These are phyloP conservation scores for Aspergillus quadricinctus DNA, from an alignment of 2,329 filamentous ascomycete species.

Conservation along the genomic window DNA sequence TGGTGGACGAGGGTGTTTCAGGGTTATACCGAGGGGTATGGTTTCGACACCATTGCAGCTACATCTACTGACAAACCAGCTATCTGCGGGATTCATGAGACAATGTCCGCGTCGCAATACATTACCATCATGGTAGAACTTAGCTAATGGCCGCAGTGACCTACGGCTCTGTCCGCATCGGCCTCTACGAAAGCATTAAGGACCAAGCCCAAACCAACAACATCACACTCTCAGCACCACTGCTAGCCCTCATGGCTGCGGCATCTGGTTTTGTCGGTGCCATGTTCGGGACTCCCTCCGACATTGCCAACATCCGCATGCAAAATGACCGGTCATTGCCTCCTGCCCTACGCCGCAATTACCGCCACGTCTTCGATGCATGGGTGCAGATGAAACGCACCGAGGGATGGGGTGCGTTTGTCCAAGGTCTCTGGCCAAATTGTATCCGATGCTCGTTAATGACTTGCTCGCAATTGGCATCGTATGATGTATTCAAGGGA, in stretches of 20 bases:
- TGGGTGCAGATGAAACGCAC: constrained; percentile 19
- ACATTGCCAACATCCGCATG: constrained; percentile 25
- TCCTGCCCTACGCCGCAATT: constrained; percentile 14
- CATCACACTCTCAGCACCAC: constrained; percentile 6
- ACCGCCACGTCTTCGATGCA: constrained; percentile 20
- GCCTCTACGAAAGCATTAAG: constrained; percentile 22
- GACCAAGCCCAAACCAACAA: constrained; percentile 5
- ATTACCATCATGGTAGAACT: background rate
- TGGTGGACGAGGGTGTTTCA: constrained; percentile 13
- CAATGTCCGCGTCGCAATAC: constrained; percentile 8
- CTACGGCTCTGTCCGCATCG: constrained; percentile 23
- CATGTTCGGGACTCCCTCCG: constrained; percentile 20
- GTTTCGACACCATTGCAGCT: background rate
- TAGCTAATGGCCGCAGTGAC: constrained; percentile 13
- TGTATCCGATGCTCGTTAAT: constrained; percentile 76
- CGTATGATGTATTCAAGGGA: constrained; percentile 77
- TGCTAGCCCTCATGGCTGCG: constrained; percentile 13
- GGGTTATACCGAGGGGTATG: constrained; percentile 19
- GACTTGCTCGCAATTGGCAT: constrained; percentile 79
- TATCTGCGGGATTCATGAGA: constrained; percentile 21
- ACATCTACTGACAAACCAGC: constrained; percentile 1
- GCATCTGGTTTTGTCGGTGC: constrained; percentile 19
- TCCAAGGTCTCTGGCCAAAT: constrained; percentile 61
- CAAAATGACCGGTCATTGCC: constrained; percentile 22
- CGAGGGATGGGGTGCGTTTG: constrained; percentile 18